phyloP scores from a whole-genome alignment of 495 filamentous ascomycete species.

The Staphylotrichum longicolle region DNA sequence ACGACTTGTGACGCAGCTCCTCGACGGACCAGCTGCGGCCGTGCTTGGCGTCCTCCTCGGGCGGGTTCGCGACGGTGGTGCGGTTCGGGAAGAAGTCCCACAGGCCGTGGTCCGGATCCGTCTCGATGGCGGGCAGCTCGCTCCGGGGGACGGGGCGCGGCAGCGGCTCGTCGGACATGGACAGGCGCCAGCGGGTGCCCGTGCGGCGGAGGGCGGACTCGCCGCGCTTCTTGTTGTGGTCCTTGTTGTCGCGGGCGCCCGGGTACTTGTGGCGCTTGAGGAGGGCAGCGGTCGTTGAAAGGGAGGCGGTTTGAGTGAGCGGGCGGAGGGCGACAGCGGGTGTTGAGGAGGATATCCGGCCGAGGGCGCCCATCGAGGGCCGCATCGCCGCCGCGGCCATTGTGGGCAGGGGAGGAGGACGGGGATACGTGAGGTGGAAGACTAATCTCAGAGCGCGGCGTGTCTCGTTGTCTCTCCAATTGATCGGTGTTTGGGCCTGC shows the following conservation, averaged over 20 bases:
- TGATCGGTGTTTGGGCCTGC: not conserved
- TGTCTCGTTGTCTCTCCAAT: conserved; percentile 8
- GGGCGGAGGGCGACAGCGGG: conserved; percentile 11
- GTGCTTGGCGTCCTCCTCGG: conserved; percentile 63
- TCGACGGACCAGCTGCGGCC: conserved; percentile 83
- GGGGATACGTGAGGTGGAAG: not conserved
- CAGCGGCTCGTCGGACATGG: conserved; percentile 65
- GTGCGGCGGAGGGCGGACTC: conserved; percentile 76
- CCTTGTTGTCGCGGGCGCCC: conserved; percentile 47
- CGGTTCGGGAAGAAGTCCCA: conserved; percentile 83
- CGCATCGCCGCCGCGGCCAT: conserved; percentile 49
- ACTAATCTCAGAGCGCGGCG: no score
- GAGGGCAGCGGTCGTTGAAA: conserved; percentile 41
- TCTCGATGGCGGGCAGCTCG: conserved; percentile 50
- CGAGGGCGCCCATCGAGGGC: conserved; percentile 41
- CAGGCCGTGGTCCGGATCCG: conserved; percentile 79
- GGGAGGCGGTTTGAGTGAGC: conserved; percentile 23
- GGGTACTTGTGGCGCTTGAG: conserved; percentile 38
- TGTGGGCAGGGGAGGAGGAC: not conserved
- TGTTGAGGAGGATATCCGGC: conserved; percentile 17
- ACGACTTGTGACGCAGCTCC: conserved; percentile 84
- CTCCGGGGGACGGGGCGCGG: conserved; percentile 74
- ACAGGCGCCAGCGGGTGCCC: conserved; percentile 67
- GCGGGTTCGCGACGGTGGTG: conserved; percentile 60
- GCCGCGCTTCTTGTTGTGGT: conserved; percentile 69